A percentile compares a stretch with the other conserved stretches of the same genome.
Evolutionary conservation across 2,329 filamentous ascomycete genomes (phyloP).

Genomic region (Chrysoporthe austroafricana): DNA sequence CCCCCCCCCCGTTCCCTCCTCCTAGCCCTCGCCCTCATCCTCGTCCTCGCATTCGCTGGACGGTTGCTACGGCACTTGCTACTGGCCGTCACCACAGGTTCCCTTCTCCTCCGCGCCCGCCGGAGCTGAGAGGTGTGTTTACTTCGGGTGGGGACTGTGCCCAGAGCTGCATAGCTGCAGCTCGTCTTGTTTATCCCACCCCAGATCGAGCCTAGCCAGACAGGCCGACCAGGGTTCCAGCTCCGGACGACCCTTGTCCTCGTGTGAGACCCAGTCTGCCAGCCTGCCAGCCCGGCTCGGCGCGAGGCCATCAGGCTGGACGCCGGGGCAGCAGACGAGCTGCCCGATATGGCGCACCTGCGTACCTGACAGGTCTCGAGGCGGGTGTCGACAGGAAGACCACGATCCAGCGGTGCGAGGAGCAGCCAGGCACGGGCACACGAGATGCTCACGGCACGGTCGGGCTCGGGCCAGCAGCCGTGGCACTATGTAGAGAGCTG

Average conservation of each 20-base stretch:
- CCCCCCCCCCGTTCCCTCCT: constrained; percentile 1
- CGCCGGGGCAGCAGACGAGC: not conserved
- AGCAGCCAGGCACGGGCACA: too few relatives aligned
- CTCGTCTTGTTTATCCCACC: constrained; percentile 23
- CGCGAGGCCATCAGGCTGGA: constrained; percentile 7
- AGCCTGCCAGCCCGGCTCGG: constrained; percentile 23
- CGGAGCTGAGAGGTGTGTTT: constrained; percentile 20
- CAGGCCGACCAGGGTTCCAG: constrained; percentile 25
- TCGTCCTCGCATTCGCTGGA: not conserved
- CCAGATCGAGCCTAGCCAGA: constrained; percentile 20
- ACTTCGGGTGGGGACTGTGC: constrained; percentile 26
- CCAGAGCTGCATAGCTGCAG: constrained; percentile 20
- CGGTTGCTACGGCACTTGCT: constrained; percentile 11
- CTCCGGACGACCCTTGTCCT: constrained; percentile 21
- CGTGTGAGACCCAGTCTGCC: constrained; percentile 16
- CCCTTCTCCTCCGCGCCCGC: not conserved
- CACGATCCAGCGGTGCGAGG: not conserved
- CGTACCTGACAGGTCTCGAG: too few relatives aligned
- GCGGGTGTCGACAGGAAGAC: not conserved
- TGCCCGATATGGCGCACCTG: not conserved
- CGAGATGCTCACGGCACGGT: too few relatives aligned
- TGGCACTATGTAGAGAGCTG: not conserved
- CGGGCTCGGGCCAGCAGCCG: too few relatives aligned
- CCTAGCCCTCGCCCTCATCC: constrained; percentile 6
- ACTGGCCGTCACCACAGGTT: not conserved